Evolutionary conservation across 345 rosid species (phyloP).

Genomic region (Xanthoceras sorbifolium): DNA sequence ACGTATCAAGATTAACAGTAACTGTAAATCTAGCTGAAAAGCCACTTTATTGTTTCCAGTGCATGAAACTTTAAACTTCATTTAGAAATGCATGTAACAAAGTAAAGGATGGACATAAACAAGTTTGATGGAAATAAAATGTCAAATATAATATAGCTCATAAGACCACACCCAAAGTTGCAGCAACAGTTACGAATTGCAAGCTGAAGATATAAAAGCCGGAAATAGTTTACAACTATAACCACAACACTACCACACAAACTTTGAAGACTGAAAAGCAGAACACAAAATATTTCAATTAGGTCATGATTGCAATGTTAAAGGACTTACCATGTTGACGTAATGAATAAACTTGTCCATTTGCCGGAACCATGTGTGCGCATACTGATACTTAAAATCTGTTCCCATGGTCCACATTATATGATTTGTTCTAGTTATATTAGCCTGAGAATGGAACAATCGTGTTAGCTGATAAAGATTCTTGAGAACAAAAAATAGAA

Average conservation of each 20-base stretch:
- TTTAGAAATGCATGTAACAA: background rate
- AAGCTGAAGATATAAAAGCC: background rate
- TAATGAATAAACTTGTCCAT: conserved; percentile 97
- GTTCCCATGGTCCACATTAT: conserved; percentile 99
- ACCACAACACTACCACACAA: background rate
- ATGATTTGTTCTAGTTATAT: conserved; percentile 84
- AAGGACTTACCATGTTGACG: conserved; percentile 75
- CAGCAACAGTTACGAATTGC: background rate
- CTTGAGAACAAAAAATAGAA: conserved; percentile 7
- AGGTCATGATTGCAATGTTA: background rate
- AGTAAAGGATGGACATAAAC: background rate
- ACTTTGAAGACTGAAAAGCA: background rate
- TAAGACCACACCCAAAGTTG: conserved; percentile 6
- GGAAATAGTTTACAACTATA: background rate
- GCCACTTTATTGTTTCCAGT: background rate
- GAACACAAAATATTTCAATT: conserved; percentile 3
- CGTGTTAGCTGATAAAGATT: conserved; percentile 11
- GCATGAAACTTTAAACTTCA: background rate
- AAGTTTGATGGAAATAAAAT: background rate
- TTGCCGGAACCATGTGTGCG: conserved; percentile 85
- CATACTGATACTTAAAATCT: conserved; percentile 95
- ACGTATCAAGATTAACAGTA: background rate
- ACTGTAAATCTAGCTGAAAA: background rate
- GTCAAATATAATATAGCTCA: background rate
- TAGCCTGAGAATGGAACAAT: conserved; percentile 60